Percentiles rank a stretch among this genome's conserved stretches.
Evolutionary conservation across 1,284 basidiomycete genomes (phyloP).

Genomic region (Ganoderma boninense): DNA sequence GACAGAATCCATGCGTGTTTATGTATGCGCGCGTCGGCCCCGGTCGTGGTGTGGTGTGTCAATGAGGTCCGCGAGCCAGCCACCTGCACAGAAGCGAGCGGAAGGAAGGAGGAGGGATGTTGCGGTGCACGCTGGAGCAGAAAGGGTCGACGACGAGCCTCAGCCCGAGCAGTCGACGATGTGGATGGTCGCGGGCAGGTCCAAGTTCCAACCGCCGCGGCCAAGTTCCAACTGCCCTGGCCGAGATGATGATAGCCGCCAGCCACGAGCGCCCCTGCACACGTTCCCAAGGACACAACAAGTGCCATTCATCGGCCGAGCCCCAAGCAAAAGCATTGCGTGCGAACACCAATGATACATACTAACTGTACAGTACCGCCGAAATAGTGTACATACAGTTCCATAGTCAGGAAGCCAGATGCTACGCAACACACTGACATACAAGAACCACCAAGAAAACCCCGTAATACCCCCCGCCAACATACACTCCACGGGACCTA

Average conservation of each 20-base stretch:
- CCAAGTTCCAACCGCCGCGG: too few relatives aligned
- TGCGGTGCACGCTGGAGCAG: not conserved
- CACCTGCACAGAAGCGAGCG: not conserved
- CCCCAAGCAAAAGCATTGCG: not conserved
- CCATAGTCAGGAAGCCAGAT: not conserved
- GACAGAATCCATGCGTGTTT: constrained; percentile 25
- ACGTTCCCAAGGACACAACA: not conserved
- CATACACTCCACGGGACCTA: constrained; percentile 2
- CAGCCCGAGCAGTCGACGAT: too few relatives aligned
- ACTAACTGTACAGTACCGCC: constrained; percentile 1
- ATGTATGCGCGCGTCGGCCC: not conserved
- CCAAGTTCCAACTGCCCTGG: too few relatives aligned
- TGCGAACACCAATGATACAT: not conserved
- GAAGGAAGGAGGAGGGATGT: not conserved
- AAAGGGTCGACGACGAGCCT: not conserved
- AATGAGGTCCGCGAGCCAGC: not conserved
- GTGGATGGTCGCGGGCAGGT: not conserved
- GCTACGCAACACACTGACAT: too few relatives aligned
- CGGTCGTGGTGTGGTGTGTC: not conserved
- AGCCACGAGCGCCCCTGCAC: not conserved
- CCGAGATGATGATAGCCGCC: not conserved
- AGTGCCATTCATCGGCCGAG: not conserved
- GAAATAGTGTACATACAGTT: not conserved
- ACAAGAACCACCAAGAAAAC: not conserved
- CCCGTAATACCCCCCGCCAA: not conserved